Evolutionary conservation across 148 eudicot species (phyloP).

Genomic region (Vaccinium corymbosum): DNA sequence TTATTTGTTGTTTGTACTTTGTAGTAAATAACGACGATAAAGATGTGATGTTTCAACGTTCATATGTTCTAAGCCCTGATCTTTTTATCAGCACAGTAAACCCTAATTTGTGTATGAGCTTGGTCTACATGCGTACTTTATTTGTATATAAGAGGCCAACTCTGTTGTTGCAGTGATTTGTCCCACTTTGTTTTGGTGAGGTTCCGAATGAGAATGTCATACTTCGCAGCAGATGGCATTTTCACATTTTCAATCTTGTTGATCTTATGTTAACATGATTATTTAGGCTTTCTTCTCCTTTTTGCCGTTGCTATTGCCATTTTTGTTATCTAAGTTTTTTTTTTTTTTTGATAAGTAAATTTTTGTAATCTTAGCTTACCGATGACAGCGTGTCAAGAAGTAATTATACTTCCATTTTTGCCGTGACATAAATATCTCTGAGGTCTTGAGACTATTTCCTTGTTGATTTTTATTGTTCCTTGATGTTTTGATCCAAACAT

Average conservation of each 20-base stretch:
- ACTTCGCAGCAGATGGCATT: not conserved
- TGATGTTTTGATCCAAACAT: not conserved
- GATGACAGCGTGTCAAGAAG: not conserved
- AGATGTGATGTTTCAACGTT: not conserved
- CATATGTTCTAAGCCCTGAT: not conserved
- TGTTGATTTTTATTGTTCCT: slow-evolving; percentile 1
- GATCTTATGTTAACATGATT: too few relatives aligned
- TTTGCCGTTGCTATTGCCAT: not conserved
- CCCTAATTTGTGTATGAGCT: not conserved
- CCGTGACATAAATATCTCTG: not conserved
- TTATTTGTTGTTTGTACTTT: not conserved
- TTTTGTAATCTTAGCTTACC: not conserved
- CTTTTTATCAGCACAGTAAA: too few relatives aligned
- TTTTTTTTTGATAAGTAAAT: not conserved
- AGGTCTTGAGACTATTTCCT: not conserved
- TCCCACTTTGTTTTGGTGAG: not conserved
- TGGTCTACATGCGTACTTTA: not conserved
- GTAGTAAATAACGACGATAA: not conserved
- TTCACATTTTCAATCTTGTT: not conserved
- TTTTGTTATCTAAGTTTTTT: not conserved
- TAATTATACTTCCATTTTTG: not conserved
- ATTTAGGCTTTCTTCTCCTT: not conserved
- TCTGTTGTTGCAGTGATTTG: not conserved
- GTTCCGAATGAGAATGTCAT: not conserved
- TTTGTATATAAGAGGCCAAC: not conserved